Evolutionary conservation across 768 basidiomycete species (phyloP), one percentile per base, ranked within the genome.

Genomic region (Rubroboletus satanas): DNA sequence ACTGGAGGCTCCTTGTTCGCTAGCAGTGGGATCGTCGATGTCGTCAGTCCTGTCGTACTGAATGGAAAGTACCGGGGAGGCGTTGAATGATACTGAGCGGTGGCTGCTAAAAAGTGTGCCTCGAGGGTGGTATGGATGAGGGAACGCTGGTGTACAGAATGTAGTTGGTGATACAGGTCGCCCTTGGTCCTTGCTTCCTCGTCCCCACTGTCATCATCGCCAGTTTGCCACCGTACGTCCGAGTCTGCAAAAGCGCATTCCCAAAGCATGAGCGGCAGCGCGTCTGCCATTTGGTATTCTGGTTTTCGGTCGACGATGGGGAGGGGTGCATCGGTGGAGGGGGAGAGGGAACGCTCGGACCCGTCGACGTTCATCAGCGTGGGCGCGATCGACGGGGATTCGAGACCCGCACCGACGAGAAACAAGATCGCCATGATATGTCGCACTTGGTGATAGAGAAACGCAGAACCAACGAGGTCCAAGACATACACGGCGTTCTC

Each of bases 381-480:
- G 11, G 82, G 74, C 14, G 98, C 75, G 54, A 96, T 75, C 18
- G 77, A 77, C 0, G 91, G 87, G 7, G 74, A 65, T 66, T 98
- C 96, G 51, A 93, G 78, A 0, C 88, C 83, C 0, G 87, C 71
- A 17, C 94, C 96, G 49, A 96, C 81, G 46, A 97, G 84, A 71
- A 98, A 92, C 18, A 98, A 78, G 47, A 96, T 69, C 2, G 90
- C 90, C 82, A 97, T 88, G 73, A 97, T 95, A 63, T 95, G 93
- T 36, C 95, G 82, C 14, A 97, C 95, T 76, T 97, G 95, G 71
- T 98, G 93, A 72, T 94, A 98, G 39, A 98, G 76, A 67, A 96
- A 97, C 1, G 93, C 95, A 1, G 78, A 85, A 0, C 95, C 95
- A 23, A 87, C 74, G 37, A 98, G 83, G 70, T 98, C 88, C 53